Evolutionary conservation across 352 stramenopile genomes (phyloP).

Genomic region (Pythium aquatile): DNA sequence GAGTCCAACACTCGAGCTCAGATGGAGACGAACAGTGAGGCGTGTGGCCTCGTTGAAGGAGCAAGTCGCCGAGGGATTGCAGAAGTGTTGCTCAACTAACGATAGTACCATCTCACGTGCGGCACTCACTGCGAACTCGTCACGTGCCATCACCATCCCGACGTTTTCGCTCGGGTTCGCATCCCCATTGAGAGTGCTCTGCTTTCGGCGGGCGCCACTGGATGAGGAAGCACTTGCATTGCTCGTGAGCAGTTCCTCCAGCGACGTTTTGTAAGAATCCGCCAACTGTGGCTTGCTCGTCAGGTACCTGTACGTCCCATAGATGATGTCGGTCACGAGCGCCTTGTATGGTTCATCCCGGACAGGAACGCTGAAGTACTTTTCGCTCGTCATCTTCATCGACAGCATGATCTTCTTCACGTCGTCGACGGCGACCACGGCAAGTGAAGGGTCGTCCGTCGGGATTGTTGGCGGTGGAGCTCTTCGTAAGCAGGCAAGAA

Average conservation of each 20-base stretch:
- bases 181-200: not conserved
- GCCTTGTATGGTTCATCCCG: conserved; percentile 27
- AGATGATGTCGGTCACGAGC: conserved; percentile 36
- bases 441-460: not conserved
- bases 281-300: not conserved
- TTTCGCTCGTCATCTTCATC: conserved; percentile 42
- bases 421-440: conserved; percentile 6
- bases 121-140: conserved; percentile 13
- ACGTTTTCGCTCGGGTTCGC: not conserved
- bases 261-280: not conserved
- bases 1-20: conserved; percentile 15
- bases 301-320: conserved; percentile 35
- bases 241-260: conserved; percentile 25
- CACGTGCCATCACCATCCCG: conserved; percentile 11
- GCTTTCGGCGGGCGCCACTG: conserved; percentile 3
- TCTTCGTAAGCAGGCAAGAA: conserved; percentile 28
- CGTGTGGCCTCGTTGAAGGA: not conserved
- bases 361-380: conserved; percentile 66
- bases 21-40: conserved; percentile 9
- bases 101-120: conserved; percentile 17
- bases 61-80: not conserved
- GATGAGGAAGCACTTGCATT: conserved; percentile 29
- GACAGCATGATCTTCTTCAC: conserved; percentile 33
- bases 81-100: not conserved
- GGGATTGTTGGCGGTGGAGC: not conserved